Conservation (phyloP, 352 stramenopile genomes). For the Phytophthora sp. region DNA sequence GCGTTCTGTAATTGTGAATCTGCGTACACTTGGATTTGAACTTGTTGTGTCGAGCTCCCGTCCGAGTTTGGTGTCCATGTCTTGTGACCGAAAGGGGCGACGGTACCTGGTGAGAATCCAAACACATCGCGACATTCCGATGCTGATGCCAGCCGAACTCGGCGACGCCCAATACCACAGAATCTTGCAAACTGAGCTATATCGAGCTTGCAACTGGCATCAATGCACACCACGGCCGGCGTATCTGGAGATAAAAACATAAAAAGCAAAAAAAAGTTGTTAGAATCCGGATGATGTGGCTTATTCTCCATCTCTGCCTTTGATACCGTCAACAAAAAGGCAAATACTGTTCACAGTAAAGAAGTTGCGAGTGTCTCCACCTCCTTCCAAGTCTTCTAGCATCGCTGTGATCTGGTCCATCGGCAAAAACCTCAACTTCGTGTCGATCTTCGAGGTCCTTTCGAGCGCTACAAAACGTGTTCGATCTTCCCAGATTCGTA, state of each 20-base stretch:
- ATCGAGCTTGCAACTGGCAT: slow-evolving; percentile 62
- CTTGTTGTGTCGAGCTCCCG: background rate
- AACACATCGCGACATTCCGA: slow-evolving; percentile 63
- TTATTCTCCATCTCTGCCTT: background rate
- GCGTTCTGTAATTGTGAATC: slow-evolving; percentile 40
- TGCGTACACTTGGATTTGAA: slow-evolving; percentile 42
- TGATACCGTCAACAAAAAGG: slow-evolving; percentile 68
- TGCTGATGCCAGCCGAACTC: slow-evolving; percentile 64
- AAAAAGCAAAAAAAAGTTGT: background rate
- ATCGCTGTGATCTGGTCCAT: slow-evolving; percentile 19
- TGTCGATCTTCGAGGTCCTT: slow-evolving; percentile 4
- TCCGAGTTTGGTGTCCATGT: background rate
- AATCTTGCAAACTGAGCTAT: slow-evolving; percentile 48
- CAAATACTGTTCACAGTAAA: slow-evolving; percentile 71
- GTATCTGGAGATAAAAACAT: slow-evolving; percentile 37
- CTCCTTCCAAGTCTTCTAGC: slow-evolving; percentile 2
- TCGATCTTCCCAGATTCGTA: slow-evolving; percentile 36
- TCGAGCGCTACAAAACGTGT: background rate
- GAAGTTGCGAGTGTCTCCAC: slow-evolving; percentile 8
- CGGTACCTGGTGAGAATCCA: slow-evolving; percentile 66
- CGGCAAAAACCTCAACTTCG: slow-evolving; percentile 36
- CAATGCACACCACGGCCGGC: slow-evolving; percentile 59
- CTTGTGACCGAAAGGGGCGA: slow-evolving; percentile 66
- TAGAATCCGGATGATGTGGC: background rate
- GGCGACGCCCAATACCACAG: slow-evolving; percentile 61